These are phyloP conservation scores for Pinus taeda DNA, from an alignment of 75 land plant genomes.

Conservation along the genomic window DNA sequence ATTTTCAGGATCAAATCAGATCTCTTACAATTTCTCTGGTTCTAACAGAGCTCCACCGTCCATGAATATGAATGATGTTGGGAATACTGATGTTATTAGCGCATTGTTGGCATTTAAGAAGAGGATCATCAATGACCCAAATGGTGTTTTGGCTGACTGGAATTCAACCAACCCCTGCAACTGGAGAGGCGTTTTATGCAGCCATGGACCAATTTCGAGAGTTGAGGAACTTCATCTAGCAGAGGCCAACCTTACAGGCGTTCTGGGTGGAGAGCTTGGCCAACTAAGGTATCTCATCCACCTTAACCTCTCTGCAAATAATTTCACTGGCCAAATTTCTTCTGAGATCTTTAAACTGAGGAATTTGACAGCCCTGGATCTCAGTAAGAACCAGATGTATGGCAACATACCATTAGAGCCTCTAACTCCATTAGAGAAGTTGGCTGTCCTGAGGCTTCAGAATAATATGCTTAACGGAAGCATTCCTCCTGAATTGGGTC, in stretches of 20 bases:
- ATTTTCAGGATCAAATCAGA: too few species aligned
- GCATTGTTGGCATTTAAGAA: neutral
- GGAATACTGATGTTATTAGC: neutral
- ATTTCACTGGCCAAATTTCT: slow-evolving; percentile 5
- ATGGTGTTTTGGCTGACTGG: neutral
- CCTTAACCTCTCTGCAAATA: slow-evolving; percentile 16
- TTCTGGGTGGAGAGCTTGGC: slow-evolving; percentile 13
- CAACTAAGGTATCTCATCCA: slow-evolving; percentile 8
- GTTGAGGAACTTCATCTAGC: neutral
- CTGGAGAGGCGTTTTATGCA: neutral
- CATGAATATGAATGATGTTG: neutral
- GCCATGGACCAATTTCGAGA: neutral
- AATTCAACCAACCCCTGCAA: neutral
- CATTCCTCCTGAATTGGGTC: neutral
- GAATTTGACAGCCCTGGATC: slow-evolving; percentile 4
- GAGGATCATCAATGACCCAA: neutral
- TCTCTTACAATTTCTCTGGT: too few species aligned
- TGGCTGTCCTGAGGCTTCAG: neutral
- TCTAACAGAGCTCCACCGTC: too few species aligned
- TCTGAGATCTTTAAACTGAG: neutral
- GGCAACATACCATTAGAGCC: neutral
- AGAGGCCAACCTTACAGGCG: neutral
- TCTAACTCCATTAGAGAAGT: neutral
- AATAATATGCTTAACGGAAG: neutral
- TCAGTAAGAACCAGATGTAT: slow-evolving; percentile 11